phyloP scores from a whole-genome alignment of 495 filamentous ascomycete species.

The Penicillium herquei region DNA sequence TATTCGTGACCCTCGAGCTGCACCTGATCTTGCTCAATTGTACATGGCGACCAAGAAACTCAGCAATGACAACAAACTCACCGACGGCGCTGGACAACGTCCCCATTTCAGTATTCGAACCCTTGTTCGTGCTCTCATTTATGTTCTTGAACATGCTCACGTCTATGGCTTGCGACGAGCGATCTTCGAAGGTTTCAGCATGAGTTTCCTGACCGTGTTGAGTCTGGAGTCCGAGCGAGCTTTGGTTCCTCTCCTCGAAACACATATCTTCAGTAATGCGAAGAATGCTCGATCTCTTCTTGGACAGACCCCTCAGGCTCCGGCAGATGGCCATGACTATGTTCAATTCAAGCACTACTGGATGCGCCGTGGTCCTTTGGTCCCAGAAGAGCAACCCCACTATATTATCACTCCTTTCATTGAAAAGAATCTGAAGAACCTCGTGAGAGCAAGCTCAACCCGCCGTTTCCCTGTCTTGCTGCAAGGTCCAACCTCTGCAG shows the following conservation, averaged over 20 bases:
- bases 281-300: slow-evolving; percentile 67
- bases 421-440: slow-evolving; percentile 86
- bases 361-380: slow-evolving; percentile 70
- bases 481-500: slow-evolving; percentile 93
- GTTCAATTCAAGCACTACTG: slow-evolving; percentile 93
- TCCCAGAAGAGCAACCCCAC: slow-evolving; percentile 69
- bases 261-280: slow-evolving; percentile 68
- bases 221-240: slow-evolving; percentile 72
- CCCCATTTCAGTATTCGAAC: slow-evolving; percentile 96
- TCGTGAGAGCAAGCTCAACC: slow-evolving; percentile 89
- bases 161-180: slow-evolving; percentile 86
- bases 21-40: slow-evolving; percentile 74
- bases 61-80: slow-evolving; percentile 75
- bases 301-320: slow-evolving; percentile 69
- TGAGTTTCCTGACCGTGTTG: slow-evolving; percentile 91
- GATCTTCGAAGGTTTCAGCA: slow-evolving; percentile 94
- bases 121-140: slow-evolving; percentile 84
- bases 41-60: slow-evolving; percentile 85
- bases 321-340: slow-evolving; percentile 72
- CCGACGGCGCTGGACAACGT: slow-evolving; percentile 89
- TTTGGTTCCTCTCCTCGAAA: slow-evolving; percentile 77
- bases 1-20: slow-evolving; percentile 61
- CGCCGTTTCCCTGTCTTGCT: slow-evolving; percentile 91
- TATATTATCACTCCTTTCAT: slow-evolving; percentile 98
- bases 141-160: slow-evolving; percentile 78